phyloP scores from a whole-genome alignment of 371 early-diverging fungal species.

The Syncephalastrum monosporum region DNA sequence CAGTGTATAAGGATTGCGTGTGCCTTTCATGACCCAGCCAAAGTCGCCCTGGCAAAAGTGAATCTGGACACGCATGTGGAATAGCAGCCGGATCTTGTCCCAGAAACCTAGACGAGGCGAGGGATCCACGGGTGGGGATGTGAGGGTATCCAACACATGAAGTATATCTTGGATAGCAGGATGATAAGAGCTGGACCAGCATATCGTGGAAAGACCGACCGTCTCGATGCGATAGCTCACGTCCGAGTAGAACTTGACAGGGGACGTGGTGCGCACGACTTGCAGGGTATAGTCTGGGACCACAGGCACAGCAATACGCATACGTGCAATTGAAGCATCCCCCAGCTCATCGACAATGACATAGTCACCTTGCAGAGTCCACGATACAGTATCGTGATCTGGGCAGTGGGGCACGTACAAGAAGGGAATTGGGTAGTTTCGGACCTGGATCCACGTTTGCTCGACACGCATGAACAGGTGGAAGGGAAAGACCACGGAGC shows the following conservation, averaged over 20 bases:
- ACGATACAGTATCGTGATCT: conserved; percentile 7
- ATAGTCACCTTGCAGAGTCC: conserved; percentile 28
- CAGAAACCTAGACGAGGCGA: conserved; percentile 66
- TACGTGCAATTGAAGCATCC: conserved; percentile 18
- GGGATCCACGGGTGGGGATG: conserved; percentile 54
- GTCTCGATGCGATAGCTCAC: conserved; percentile 35
- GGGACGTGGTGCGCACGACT: conserved; percentile 51
- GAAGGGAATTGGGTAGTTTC: conserved; percentile 59
- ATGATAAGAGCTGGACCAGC: conserved; percentile 58
- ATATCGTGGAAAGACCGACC: conserved; percentile 20
- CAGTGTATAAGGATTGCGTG: conserved; percentile 21
- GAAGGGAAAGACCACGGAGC: conserved; percentile 53
- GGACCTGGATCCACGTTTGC: conserved; percentile 35
- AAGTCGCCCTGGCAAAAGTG: conserved; percentile 57
- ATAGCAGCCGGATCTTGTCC: conserved; percentile 65
- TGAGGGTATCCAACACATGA: conserved; percentile 53
- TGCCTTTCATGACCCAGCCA: conserved; percentile 33
- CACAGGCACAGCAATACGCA: conserved; percentile 12
- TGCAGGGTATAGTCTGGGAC: conserved; percentile 20
- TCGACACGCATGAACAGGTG: conserved; percentile 36
- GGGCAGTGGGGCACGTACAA: conserved; percentile 37
- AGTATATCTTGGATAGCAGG: conserved; percentile 60
- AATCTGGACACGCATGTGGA: conserved; percentile 53
- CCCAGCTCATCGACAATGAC: conserved; percentile 33
- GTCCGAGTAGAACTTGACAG: conserved; percentile 57